These are phyloP conservation scores for Bruguiera hainesii DNA, from an alignment of 441 rosid species.

Conservation along the genomic window DNA sequence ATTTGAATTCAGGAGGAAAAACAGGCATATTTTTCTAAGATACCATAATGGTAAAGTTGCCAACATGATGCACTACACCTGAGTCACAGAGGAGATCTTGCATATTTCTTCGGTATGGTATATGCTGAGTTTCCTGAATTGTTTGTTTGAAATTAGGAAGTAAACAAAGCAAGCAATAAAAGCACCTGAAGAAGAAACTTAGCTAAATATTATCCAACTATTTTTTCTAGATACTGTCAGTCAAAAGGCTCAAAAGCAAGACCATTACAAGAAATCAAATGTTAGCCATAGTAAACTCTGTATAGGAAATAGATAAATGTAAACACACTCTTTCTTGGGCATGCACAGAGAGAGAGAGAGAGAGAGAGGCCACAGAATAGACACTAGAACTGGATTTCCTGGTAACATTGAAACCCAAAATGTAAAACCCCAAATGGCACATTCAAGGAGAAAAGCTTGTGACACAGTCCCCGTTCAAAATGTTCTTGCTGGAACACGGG, in stretches of 20 bases:
- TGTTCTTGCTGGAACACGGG: not conserved
- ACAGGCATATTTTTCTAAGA: conserved; percentile 3
- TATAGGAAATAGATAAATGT: too few relatives aligned
- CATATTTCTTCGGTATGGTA: conserved; percentile 83
- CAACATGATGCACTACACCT: conserved; percentile 42
- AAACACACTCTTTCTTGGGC: too few relatives aligned
- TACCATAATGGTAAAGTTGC: not conserved
- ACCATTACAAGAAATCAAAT: not conserved
- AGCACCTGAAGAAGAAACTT: not conserved
- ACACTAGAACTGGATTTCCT: too few relatives aligned
- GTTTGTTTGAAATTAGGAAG: conserved; percentile 19
- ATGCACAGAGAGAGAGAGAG: too few relatives aligned
- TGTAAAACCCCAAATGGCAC: not conserved
- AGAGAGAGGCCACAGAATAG: too few relatives aligned
- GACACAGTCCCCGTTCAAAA: not conserved
- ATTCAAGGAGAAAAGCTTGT: not conserved
- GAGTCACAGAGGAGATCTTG: conserved; percentile 98
- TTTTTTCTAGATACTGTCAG: not conserved
- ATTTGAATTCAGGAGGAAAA: conserved; percentile 8
- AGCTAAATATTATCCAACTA: not conserved
- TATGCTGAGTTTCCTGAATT: conserved; percentile 93
- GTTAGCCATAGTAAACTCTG: too few relatives aligned
- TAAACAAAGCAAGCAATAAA: conserved; percentile 1
- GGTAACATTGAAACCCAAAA: too few relatives aligned
- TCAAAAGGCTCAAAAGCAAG: not conserved